Base-by-base conservation (phyloP, 495 filamentous ascomycete genomes). In the Amphirosellinia nigrospora region DNA sequence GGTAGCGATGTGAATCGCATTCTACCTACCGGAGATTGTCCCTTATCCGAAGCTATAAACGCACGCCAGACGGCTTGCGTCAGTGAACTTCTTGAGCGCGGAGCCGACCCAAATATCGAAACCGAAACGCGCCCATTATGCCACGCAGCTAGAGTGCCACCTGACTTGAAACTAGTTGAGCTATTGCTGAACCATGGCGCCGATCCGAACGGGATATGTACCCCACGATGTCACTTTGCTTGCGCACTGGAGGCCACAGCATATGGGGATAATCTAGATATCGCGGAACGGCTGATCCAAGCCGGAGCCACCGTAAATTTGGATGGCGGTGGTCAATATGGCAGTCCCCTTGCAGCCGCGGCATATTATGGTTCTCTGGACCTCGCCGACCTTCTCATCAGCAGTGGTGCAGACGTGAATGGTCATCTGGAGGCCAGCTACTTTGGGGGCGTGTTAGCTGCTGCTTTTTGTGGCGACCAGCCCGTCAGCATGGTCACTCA, bases 1-100 rank as follows among this genome's bases (percentile, higher is more conserved):
- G 56, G 53, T 13, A 58, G 53, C 53, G 28, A 58, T 36, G 53
- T 58, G 28, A 58, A 58, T 36, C 53, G 53, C 8, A 58, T 36
- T 36, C 53, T 36, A 8, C 28, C 53, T 7, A 16, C 13, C 3
- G 53, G 53, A 8, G 16, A 28, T 13, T 2, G 28, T 19, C 28
- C 53, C 30, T 34, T 58, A 36, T 1, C 36, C 28, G 30, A 58
- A 36, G 13, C 11, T n/a, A 36, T 58, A 32, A 0, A 15, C 10
- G 8, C 1, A 1, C 30, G 26, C 30, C 6, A 36, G 53, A 9
- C 4, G 26, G 53, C 26, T 36, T 38, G 56, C 34, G 16, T n/a
- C 0, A 11, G 34, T 38, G 26, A 8, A 38, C 56, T 39, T 23
- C 19, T 60, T 26, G 16, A 39, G 32, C 28, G 19, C 53, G 28